These are phyloP conservation scores for Candida pseudocylindracea DNA, from an alignment of 1,139 yeast genomes.

Conservation along the genomic window DNA sequence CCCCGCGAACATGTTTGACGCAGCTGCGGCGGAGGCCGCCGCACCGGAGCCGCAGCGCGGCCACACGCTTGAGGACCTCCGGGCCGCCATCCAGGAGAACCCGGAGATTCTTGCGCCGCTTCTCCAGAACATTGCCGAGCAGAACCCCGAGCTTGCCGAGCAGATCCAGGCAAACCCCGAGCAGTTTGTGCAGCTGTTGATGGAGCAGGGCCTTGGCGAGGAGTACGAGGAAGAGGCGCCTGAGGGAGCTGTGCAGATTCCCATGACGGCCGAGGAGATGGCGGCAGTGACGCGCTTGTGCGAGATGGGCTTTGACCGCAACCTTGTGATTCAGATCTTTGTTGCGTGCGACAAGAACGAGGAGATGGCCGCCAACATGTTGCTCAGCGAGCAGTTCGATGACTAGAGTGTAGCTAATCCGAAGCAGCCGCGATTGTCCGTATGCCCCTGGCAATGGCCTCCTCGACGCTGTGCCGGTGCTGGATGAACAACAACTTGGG, in stretches of 20 bases:
- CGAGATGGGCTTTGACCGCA: slow-evolving; percentile 82
- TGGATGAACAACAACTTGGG: slow-evolving; percentile 45
- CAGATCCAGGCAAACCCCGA: slow-evolving; percentile 73
- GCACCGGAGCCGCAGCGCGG: slow-evolving; percentile 9
- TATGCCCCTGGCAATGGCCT: slow-evolving; percentile 32
- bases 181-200: slow-evolving; percentile 51
- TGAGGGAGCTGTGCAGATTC: slow-evolving; percentile 26
- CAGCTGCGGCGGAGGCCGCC: slow-evolving; percentile 5
- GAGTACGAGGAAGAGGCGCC: slow-evolving; percentile 16
- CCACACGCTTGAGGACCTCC: slow-evolving; percentile 38
- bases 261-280: slow-evolving; percentile 65
- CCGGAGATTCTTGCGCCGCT: slow-evolving; percentile 81
- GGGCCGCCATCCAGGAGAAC: slow-evolving; percentile 63
- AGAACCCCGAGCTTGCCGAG: slow-evolving; percentile 75
- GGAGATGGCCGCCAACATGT: slow-evolving; percentile 84
- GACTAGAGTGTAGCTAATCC: too few relatives aligned
- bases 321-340: slow-evolving; percentile 77
- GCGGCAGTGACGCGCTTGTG: slow-evolving; percentile 73
- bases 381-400: slow-evolving; percentile 24
- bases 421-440: too few relatives aligned
- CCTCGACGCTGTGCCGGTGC: slow-evolving; percentile 39
- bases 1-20: slow-evolving; percentile 4
- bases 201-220: slow-evolving; percentile 27
- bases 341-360: slow-evolving; percentile 97
- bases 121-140: slow-evolving; percentile 61